These are phyloP conservation scores for Fagus crenata DNA, from an alignment of 306 rosid genomes.

Conservation along the genomic window DNA sequence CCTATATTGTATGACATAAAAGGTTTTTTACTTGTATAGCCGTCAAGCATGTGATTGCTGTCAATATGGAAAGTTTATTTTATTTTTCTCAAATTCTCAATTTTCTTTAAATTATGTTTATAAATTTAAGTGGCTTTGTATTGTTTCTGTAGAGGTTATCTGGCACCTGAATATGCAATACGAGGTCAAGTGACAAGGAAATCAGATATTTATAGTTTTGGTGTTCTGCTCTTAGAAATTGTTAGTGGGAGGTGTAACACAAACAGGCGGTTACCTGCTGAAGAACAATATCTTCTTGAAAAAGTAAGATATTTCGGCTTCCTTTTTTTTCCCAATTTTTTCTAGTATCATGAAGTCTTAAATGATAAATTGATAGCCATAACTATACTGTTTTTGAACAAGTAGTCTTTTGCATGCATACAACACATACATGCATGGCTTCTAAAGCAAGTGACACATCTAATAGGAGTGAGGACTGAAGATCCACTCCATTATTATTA, in stretches of 20 bases:
- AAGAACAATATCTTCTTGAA: slow-evolving; percentile 71
- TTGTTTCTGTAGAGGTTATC: slow-evolving; percentile 63
- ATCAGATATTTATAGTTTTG: slow-evolving; percentile 82
- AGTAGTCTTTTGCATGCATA: background rate
- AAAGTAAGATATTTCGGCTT: slow-evolving; percentile 43
- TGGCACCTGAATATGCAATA: slow-evolving; percentile 88
- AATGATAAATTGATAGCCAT: background rate
- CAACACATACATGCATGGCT: background rate
- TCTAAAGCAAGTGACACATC: background rate
- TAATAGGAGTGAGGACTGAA: slow-evolving; percentile 1
- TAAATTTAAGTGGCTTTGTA: slow-evolving; percentile 6
- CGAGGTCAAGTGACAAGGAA: slow-evolving; percentile 84
- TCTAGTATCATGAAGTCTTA: background rate
- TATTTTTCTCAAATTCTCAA: background rate
- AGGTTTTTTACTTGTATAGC: background rate
- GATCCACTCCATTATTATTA: background rate
- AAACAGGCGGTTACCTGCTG: slow-evolving; percentile 56
- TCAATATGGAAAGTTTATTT: background rate
- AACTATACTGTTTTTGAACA: background rate
- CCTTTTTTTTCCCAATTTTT: background rate
- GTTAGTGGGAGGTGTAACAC: slow-evolving; percentile 79
- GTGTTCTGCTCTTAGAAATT: slow-evolving; percentile 71
- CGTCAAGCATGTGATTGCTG: background rate
- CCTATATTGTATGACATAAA: background rate
- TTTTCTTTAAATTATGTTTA: slow-evolving; percentile 15